phyloP scores from a whole-genome alignment of 2,329 filamentous ascomycete genomes.

The Talaromyces sp. region DNA sequence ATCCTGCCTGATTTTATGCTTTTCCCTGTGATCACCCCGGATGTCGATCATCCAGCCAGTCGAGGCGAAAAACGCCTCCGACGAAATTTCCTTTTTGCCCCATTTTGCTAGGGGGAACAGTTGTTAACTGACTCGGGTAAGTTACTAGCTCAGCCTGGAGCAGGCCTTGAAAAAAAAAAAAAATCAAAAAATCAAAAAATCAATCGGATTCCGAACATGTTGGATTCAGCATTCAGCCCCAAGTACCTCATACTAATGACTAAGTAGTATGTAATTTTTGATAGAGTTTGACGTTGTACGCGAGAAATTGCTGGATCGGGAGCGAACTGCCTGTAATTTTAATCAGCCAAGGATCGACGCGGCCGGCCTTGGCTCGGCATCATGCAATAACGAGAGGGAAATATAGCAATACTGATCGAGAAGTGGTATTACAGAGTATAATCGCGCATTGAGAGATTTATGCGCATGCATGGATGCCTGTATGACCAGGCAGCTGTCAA shows the following conservation, averaged over 20 bases:
- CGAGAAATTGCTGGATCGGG: background rate
- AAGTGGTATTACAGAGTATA: background rate
- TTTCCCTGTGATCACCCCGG: background rate
- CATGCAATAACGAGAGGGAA: background rate
- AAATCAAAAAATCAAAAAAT: background rate
- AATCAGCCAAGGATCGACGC: background rate
- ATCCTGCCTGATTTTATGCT: background rate
- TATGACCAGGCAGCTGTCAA: background rate
- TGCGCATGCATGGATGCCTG: background rate
- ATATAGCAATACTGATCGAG: too few relatives aligned
- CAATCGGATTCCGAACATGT: background rate
- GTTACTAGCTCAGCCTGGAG: background rate
- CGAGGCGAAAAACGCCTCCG: background rate
- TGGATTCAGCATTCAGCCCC: background rate
- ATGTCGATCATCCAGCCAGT: background rate
- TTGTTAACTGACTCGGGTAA: too few relatives aligned
- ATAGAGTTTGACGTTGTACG: background rate
- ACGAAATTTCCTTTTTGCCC: background rate
- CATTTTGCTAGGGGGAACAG: background rate
- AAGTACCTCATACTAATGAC: too few relatives aligned
- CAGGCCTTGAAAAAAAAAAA: background rate
- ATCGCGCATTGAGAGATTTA: background rate
- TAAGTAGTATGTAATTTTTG: background rate
- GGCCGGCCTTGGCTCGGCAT: background rate
- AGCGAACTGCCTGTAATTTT: background rate